Evolutionary conservation across 805 yeast genomes (phyloP).

Genomic region (Metschnikowia shivogae): DNA sequence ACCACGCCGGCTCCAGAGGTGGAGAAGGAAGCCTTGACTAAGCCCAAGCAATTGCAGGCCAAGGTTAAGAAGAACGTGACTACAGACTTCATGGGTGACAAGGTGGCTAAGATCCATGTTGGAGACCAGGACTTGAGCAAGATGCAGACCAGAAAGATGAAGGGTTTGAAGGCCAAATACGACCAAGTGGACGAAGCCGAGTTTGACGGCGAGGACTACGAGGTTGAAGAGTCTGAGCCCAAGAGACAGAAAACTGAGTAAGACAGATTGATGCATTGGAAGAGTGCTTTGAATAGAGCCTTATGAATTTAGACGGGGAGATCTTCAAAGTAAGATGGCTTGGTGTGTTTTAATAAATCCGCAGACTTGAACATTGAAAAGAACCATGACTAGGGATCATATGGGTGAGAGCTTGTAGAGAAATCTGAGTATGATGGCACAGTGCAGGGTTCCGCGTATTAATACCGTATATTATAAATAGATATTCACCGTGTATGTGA

Average conservation of each 20-base stretch:
- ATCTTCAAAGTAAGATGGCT: too few species aligned
- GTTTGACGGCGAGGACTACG: constrained; percentile 53
- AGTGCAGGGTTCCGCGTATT: too few species aligned
- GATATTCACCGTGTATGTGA: too few species aligned
- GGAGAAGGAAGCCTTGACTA: constrained; percentile 82
- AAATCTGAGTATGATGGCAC: too few species aligned
- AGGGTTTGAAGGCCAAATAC: constrained; percentile 85
- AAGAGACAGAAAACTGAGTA: constrained; percentile 31
- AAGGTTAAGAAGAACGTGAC: constrained; percentile 86
- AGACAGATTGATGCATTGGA: not conserved
- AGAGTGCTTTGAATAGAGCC: too few species aligned
- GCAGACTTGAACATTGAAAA: not conserved
- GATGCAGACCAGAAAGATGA: constrained; percentile 96
- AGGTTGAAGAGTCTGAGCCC: constrained; percentile 32
- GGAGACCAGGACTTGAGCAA: constrained; percentile 90
- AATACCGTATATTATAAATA: too few species aligned
- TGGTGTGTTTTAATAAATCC: too few species aligned
- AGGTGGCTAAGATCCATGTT: constrained; percentile 92
- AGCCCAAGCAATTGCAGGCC: constrained; percentile 76
- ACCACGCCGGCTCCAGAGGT: constrained; percentile 79
- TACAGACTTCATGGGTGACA: constrained; percentile 88
- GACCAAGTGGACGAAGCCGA: constrained; percentile 59
- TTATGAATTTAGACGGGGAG: too few species aligned
- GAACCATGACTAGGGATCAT: too few species aligned
- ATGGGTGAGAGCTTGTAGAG: too few species aligned